Evolutionary conservation across 106 monocot genomes (phyloP), one percentile per base, ranked within the genome.

Genomic region (Phalaenopsis equestris): DNA sequence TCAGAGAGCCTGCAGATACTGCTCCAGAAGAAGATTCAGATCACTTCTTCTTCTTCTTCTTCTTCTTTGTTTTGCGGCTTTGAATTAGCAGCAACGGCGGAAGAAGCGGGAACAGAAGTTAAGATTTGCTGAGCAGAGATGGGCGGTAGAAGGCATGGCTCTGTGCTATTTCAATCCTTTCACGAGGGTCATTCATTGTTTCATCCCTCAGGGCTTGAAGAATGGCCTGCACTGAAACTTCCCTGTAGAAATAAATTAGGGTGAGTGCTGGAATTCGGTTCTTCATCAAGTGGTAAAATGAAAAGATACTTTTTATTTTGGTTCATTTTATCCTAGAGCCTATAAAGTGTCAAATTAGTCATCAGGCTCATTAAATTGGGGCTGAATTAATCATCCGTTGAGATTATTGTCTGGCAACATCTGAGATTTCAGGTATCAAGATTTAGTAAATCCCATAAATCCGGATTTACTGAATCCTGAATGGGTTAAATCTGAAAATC

Each of bases 161-260:
- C 56, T 98, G 98, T 6, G 94, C 98, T 23, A 98, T 92, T 84
- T 98, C 98, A 47, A 98, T 94, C 76, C 94, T 84, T 49, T 98
- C 98, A 11, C 98, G 98, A 56, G 98, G 98, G 79, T 98, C 98
- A 21, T 90, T 92, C 94, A 94, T 86, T 24, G 92, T 97, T 85
- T 94, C 98, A 79, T 98, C 98, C 78, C 90, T 83, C 67, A 98
- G 78, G 21, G 98, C 91, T 55, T 98, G 94, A 77, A 98, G 98
- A 87, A 98, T 94, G 46, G 87, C 94, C 77, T 84, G 82, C 0
- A 90, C 81, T 45, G 88, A 82, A 76, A 87, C 77, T 82, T 98
- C 98, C 91, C 97, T 98, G 82, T 3, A 87, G 65, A 64, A 79
- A 16, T 42, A 72, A 65, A 74, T 41, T 30, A 0, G 39, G 14